Conservation (phyloP, 2,329 filamentous ascomycete genomes). For the Aspergillus piperis region DNA sequence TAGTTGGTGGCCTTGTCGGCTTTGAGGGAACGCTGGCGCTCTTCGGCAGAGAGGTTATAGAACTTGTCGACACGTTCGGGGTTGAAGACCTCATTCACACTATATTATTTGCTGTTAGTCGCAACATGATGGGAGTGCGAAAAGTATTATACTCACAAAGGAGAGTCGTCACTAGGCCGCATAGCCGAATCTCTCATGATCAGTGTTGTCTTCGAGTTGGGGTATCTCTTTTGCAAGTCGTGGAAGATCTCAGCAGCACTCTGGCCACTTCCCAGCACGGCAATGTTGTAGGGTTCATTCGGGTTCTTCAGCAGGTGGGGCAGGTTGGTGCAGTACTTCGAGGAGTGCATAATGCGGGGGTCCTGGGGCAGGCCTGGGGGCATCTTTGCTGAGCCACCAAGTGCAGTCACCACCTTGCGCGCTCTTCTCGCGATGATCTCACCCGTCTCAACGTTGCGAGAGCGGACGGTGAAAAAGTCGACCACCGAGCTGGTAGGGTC, state of each 20-base stretch:
- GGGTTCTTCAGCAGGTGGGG: conserved; percentile 43
- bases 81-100: conserved; percentile 96
- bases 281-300: conserved; percentile 64
- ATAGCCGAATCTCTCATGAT: conserved; percentile 82
- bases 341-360: conserved; percentile 81
- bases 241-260: conserved; percentile 95
- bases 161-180: conserved; percentile 90
- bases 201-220: conserved; percentile 74
- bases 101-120: conserved; percentile 38
- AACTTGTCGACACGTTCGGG: conserved; percentile 78
- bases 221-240: conserved; percentile 79
- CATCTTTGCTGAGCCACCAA: conserved; percentile 69
- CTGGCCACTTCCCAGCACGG: conserved; percentile 85
- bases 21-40: conserved; percentile 62
- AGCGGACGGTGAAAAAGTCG: conserved; percentile 67
- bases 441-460: conserved; percentile 58
- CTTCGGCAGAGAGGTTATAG: conserved; percentile 65
- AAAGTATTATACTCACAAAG: conserved; percentile 67
- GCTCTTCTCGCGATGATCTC: conserved; percentile 43
- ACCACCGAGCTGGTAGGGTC: conserved; percentile 52
- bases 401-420: conserved; percentile 62
- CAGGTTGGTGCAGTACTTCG: conserved; percentile 66
- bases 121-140: not conserved
- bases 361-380: conserved; percentile 68
- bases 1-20: conserved; percentile 89